Percentiles rank a stretch among this genome's conserved stretches.
Conservation (phyloP, 176 grass and related monocot species). For the Aegilops speltoides region DNA sequence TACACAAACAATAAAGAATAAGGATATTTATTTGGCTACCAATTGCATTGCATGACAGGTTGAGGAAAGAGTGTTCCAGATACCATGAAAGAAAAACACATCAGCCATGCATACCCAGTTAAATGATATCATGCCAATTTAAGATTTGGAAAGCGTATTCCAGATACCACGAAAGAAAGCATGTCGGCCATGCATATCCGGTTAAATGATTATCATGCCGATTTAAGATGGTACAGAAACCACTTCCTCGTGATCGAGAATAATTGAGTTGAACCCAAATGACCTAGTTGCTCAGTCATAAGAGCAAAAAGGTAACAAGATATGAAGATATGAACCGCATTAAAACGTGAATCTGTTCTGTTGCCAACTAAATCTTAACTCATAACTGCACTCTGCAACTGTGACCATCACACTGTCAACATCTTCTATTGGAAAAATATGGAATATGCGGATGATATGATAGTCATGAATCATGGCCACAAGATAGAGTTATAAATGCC, state of each 20-base stretch:
- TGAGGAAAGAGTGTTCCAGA: background rate
- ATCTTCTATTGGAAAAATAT: constrained; percentile 12
- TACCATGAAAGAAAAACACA: background rate
- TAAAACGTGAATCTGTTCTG: constrained; percentile 13
- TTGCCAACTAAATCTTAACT: constrained; percentile 6
- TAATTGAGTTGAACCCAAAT: background rate
- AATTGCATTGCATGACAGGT: background rate
- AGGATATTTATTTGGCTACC: background rate
- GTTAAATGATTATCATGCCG: background rate
- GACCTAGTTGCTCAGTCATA: constrained; percentile 8
- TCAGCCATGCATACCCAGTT: background rate
- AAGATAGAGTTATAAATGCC: constrained; percentile 31
- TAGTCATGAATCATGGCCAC: background rate
- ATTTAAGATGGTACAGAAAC: background rate
- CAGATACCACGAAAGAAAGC: background rate
- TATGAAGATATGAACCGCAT: background rate
- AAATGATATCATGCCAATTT: background rate
- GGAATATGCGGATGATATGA: background rate
- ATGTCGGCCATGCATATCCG: background rate
- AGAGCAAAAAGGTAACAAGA: constrained; percentile 16
- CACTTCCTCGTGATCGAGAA: background rate
- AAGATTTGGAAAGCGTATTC: background rate
- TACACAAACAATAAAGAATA: background rate
- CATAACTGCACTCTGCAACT: constrained; percentile 18
- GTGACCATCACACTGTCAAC: constrained; percentile 10